These are phyloP conservation scores for Lizonia empirigonia DNA, from an alignment of 2,329 filamentous ascomycete species.

Conservation along the genomic window DNA sequence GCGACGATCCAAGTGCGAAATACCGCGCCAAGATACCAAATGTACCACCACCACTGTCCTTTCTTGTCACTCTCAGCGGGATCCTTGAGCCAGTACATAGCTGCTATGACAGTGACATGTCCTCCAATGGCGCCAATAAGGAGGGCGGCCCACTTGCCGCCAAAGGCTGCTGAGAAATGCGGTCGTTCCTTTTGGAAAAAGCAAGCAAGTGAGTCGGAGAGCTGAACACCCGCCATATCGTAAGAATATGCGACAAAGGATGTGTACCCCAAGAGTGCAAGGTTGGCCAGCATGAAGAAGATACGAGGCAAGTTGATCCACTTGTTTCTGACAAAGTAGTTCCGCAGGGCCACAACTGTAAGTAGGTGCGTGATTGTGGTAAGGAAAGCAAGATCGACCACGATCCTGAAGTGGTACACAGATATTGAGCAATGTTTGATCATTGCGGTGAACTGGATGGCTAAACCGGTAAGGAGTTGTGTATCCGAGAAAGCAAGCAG, in stretches of 20 bases:
- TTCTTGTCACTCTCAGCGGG: slow-evolving; percentile 13
- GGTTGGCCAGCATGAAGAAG: slow-evolving; percentile 41
- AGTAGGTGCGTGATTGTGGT: slow-evolving; percentile 41
- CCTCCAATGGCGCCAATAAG: slow-evolving; percentile 40
- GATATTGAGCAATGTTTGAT: slow-evolving; percentile 39
- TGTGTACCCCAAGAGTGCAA: slow-evolving; percentile 37
- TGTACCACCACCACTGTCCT: slow-evolving; percentile 25
- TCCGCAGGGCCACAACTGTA: slow-evolving; percentile 33
- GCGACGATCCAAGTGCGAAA: slow-evolving; percentile 42
- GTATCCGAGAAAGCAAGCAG: slow-evolving; percentile 40
- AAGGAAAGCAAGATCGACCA: slow-evolving; percentile 38
- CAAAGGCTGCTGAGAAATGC: slow-evolving; percentile 28
- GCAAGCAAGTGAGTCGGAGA: slow-evolving; percentile 31
- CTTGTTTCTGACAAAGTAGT: slow-evolving; percentile 41
- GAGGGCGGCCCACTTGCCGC: slow-evolving; percentile 35
- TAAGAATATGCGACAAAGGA: slow-evolving; percentile 41
- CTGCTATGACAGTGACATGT: slow-evolving; percentile 36
- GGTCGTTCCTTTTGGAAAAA: slow-evolving; percentile 36
- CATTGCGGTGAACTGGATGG: slow-evolving; percentile 41
- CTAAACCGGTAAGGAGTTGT: slow-evolving; percentile 39
- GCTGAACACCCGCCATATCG: slow-evolving; percentile 25
- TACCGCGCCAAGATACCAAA: slow-evolving; percentile 31
- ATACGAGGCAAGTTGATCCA: slow-evolving; percentile 43
- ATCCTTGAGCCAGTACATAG: slow-evolving; percentile 37
- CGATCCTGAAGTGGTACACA: slow-evolving; percentile 41